A percentile compares a stretch with the other conserved stretches of the same genome.
phyloP scores from a whole-genome alignment of 2,329 filamentous ascomycete species.

The Aschersonia sp. region DNA sequence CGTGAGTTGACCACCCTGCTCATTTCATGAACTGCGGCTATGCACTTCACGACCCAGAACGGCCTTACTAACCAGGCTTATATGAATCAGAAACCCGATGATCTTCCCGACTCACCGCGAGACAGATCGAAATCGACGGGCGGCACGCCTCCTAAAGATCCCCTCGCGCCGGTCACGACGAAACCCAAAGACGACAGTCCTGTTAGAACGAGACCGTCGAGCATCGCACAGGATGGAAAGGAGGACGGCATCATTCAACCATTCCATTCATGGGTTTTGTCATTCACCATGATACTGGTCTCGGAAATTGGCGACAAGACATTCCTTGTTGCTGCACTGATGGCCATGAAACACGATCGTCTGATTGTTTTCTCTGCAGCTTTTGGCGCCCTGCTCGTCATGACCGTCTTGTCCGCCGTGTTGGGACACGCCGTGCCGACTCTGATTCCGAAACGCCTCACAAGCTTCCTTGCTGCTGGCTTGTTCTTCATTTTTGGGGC shows the following conservation, averaged over 20 bases:
- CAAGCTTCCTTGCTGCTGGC: conserved; percentile 69
- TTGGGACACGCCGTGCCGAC: conserved; percentile 86
- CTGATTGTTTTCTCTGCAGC: conserved; percentile 89
- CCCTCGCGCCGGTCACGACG: neutral
- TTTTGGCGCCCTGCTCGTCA: conserved; percentile 79
- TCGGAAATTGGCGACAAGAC: conserved; percentile 98
- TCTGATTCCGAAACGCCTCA: conserved; percentile 79
- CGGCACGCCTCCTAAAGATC: conserved; percentile 23
- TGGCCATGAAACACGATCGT: conserved; percentile 97
- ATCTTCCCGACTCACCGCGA: conserved; percentile 66
- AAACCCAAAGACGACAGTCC: conserved; percentile 2
- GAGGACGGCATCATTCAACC: conserved; percentile 59
- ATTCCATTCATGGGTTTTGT: conserved; percentile 78
- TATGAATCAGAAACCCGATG: conserved; percentile 53
- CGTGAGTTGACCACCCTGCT: conserved; percentile 8
- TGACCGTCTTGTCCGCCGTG: conserved; percentile 89
- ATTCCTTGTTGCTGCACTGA: conserved; percentile 88
- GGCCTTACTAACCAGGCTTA: neutral
- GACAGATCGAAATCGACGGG: conserved; percentile 60
- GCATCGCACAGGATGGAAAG: conserved; percentile 19
- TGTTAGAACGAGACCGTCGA: conserved; percentile 1
- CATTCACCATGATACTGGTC: conserved; percentile 93
- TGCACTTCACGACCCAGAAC: neutral
- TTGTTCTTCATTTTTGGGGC: conserved; percentile 85
- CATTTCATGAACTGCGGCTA: neutral